Conservation (phyloP, 2,329 filamentous ascomycete genomes). For the Aspergillus amoenus region DNA sequence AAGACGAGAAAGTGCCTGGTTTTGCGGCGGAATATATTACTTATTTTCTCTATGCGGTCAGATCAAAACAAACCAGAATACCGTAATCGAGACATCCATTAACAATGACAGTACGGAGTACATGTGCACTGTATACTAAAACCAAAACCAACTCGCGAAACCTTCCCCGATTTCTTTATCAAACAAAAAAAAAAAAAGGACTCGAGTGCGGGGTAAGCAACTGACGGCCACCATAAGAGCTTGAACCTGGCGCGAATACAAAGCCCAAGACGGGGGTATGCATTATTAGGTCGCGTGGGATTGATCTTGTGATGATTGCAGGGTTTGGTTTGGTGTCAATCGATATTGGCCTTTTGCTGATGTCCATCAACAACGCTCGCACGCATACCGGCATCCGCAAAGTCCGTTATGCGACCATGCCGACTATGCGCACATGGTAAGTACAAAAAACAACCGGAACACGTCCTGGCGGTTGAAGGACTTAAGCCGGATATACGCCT, state of each 20-base stretch:
- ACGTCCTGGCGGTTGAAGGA: not conserved
- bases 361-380: not conserved
- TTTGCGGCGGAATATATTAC: no score
- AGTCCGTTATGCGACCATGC: not conserved
- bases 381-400: not conserved
- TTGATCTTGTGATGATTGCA: not conserved
- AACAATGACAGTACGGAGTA: no score
- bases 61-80: no score
- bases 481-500: slow-evolving; percentile 2
- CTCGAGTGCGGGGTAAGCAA: not conserved
- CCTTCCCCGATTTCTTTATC: not conserved
- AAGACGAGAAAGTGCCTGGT: not conserved
- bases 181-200: not conserved
- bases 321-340: not conserved
- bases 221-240: not conserved
- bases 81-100: not conserved
- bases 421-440: no score
- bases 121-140: not conserved
- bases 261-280: not conserved
- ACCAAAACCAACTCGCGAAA: not conserved
- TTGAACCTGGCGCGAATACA: not conserved
- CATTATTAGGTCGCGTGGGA: not conserved
- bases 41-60: no score
- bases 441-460: not conserved
- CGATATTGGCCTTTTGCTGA: not conserved